phyloP scores from a whole-genome alignment of 2,329 filamentous ascomycete species.

The Verticillium nonalfalfae region DNA sequence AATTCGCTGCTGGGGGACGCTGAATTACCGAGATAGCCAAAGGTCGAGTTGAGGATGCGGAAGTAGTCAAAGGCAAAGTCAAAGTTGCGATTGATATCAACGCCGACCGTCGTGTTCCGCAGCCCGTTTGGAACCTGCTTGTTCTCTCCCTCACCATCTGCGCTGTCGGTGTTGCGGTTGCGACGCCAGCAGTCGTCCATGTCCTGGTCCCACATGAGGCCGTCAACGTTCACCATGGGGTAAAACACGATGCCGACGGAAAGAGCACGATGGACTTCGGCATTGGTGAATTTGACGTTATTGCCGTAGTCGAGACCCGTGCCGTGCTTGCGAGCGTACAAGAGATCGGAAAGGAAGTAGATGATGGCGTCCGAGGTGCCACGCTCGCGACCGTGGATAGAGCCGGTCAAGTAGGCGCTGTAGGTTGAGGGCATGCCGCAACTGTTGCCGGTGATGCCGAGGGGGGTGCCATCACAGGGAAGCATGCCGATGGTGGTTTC shows the following conservation, averaged over 20 bases:
- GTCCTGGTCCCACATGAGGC: conserved; percentile 43
- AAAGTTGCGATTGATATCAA: conserved; percentile 52
- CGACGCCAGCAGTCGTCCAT: conserved; percentile 46
- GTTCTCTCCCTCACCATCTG: conserved; percentile 12
- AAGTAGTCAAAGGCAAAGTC: conserved; percentile 50
- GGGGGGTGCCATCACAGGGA: conserved; percentile 6
- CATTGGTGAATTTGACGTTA: conserved; percentile 38
- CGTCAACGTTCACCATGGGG: conserved; percentile 46
- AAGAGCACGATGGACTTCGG: conserved; percentile 42
- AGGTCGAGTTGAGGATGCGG: conserved; percentile 31
- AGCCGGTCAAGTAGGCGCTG: conserved; percentile 44
- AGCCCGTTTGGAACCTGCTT: background rate
- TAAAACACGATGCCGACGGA: conserved; percentile 45
- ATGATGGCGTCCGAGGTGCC: conserved; percentile 49
- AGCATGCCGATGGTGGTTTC: conserved; percentile 32
- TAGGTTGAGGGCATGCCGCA: conserved; percentile 19
- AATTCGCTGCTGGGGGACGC: conserved; percentile 33
- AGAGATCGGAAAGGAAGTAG: conserved; percentile 51
- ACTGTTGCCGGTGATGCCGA: background rate
- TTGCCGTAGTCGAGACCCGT: conserved; percentile 44
- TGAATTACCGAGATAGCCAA: conserved; percentile 18
- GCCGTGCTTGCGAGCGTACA: conserved; percentile 41
- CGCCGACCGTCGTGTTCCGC: conserved; percentile 23
- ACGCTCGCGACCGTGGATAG: conserved; percentile 51
- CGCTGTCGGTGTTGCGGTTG: conserved; percentile 39